Conservation (phyloP, 192 early-diverging fungal genomes). For the Coemansia sp. region DNA sequence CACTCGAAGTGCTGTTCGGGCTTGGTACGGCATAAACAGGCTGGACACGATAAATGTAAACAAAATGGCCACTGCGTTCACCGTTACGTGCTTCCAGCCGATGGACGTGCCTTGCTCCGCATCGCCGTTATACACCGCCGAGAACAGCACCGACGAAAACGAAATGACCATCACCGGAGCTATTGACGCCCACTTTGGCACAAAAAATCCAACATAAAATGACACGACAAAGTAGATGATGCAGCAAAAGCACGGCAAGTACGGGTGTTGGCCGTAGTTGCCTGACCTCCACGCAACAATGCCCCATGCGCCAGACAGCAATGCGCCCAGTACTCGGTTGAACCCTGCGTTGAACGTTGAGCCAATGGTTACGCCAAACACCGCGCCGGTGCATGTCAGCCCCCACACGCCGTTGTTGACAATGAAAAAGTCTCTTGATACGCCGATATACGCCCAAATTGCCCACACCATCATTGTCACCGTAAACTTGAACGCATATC, state of each 20-base stretch:
- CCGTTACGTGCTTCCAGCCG: conserved; percentile 38
- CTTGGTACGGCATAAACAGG: conserved; percentile 45
- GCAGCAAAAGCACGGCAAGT: conserved; percentile 27
- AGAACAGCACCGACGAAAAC: conserved; percentile 36
- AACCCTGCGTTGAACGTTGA: conserved; percentile 35
- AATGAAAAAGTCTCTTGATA: conserved; percentile 22
- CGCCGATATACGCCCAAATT: conserved; percentile 38
- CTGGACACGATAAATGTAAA: conserved; percentile 36
- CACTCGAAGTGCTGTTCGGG: conserved; percentile 32
- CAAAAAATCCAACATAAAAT: conserved; percentile 30
- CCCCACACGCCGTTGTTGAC: conserved; percentile 35
- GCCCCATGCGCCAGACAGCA: conserved; percentile 34
- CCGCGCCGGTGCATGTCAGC: conserved; percentile 28
- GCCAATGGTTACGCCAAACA: conserved; percentile 41
- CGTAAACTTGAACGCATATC: conserved; percentile 46
- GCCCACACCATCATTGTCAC: conserved; percentile 44
- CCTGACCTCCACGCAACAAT: conserved; percentile 43
- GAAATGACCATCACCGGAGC: conserved; percentile 40
- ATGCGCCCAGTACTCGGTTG: conserved; percentile 21
- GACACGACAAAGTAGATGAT: conserved; percentile 34
- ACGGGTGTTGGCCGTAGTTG: conserved; percentile 11
- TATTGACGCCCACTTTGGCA: conserved; percentile 16
- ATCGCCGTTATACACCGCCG: conserved; percentile 9
- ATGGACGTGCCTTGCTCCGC: conserved; percentile 16
- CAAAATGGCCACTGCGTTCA: conserved; percentile 36